Percentiles rank a stretch among this genome's conserved stretches.
phyloP scores from a whole-genome alignment of 2,329 filamentous ascomycete genomes.

The Triangularia verruculosa region DNA sequence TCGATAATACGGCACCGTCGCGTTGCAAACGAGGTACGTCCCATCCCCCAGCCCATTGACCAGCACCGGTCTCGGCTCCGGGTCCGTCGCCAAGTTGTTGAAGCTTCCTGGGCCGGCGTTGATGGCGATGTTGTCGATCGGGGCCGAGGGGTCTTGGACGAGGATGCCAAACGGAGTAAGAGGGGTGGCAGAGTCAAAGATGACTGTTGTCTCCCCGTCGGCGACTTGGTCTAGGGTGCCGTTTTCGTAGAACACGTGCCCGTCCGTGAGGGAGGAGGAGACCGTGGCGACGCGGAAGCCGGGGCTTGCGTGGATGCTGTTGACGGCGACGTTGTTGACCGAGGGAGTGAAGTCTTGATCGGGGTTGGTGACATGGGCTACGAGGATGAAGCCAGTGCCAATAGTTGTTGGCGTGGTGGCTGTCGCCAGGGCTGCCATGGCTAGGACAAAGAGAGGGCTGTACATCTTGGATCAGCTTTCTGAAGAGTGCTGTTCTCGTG shows the following conservation, averaged over 20 bases:
- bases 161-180: slow-evolving; percentile 25
- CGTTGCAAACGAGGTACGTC: slow-evolving; percentile 44
- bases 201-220: slow-evolving; percentile 38
- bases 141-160: slow-evolving; percentile 27
- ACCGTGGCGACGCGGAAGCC: slow-evolving; percentile 41
- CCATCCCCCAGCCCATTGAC: slow-evolving; percentile 29
- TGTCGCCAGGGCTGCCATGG: not conserved
- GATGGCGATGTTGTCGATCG: slow-evolving; percentile 31
- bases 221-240: slow-evolving; percentile 43
- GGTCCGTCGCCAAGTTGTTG: slow-evolving; percentile 35
- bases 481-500: not conserved
- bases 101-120: slow-evolving; percentile 30
- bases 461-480: not conserved
- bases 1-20: slow-evolving; percentile 42
- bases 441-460: not conserved
- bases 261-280: slow-evolving; percentile 28
- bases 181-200: slow-evolving; percentile 30
- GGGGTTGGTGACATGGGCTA: slow-evolving; percentile 37
- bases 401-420: not conserved
- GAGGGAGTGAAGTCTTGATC: slow-evolving; percentile 39
- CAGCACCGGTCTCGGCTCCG: slow-evolving; percentile 35
- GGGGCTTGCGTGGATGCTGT: slow-evolving; percentile 44
- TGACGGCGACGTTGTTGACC: slow-evolving; percentile 41
- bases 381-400: slow-evolving; percentile 13
- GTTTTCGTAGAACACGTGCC: slow-evolving; percentile 48